Base-by-base conservation (phyloP, 1,284 basidiomycete genomes). In the Cryptococcus floricola region DNA sequence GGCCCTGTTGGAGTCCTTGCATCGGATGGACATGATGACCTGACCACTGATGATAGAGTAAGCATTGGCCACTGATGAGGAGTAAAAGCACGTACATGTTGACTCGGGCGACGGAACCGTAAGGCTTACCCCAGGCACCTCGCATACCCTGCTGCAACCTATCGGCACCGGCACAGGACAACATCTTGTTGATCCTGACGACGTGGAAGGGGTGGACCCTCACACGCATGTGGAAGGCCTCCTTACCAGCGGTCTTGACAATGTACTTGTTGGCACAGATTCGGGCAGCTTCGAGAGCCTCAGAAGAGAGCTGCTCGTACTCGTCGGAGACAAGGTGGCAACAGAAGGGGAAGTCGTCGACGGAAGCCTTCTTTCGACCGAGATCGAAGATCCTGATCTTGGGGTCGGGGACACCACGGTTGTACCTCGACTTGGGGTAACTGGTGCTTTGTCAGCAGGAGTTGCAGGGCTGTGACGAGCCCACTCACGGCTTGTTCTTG, bases 211-310 rank as follows among this genome's bases (percentile, higher is more conserved):
- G 95, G 82, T 98, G 95, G 57, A 92, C 92, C 65, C 94, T 89
- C 68, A 98, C 92, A 72, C 95, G 87, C 78, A 98, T 79, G 80
- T 98, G 95, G 93, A 98, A 98, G 19, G 94, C 91, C 75, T 98
- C 95, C 83, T 98, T 98, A 76, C 95, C 95, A 52, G 90, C 87
- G 25, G 89, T 93, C 87, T 98, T 98, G 75, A 92, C 95, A 68
- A 98, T 88, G 80, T 98, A 98, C 82, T 98, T 98, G 90, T 98
- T 98, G 79, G 92, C 92, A 76, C 94, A 97, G 70, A 98, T 98
- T 81, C 94, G 94, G 56, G 94, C 94, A 45, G 95, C 95, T 81
- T 98, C 95, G 59, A 98, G 87, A 52, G 94, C 94, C 79, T 98
- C 95, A 48, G 87, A 89, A 38, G 91, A 95, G 56, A 98, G 84